Conservation (phyloP, 75 land plant species). For the Pinus taeda region DNA sequence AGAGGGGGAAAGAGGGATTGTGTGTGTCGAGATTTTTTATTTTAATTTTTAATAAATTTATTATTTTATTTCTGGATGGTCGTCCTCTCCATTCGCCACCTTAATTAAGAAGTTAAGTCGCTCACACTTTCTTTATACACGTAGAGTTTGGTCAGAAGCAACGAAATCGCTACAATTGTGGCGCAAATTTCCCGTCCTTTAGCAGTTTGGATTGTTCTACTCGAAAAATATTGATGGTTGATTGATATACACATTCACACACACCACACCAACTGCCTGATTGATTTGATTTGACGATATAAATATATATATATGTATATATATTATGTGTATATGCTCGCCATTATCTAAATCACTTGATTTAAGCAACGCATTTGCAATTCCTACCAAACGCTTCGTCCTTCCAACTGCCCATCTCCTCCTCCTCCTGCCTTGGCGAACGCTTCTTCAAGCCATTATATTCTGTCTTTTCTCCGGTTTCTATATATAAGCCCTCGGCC, state of each 20-base stretch:
- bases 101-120: constrained; percentile 1
- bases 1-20: not conserved
- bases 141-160: constrained; percentile 10
- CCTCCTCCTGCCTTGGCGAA: no score
- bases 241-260: no score
- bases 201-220: constrained; percentile 13
- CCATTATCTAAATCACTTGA: not conserved
- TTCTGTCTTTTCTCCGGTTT: no score
- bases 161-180: constrained; percentile 11
- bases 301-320: no score
- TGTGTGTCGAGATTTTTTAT: no score
- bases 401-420: constrained; percentile 6
- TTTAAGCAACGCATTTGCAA: not conserved
- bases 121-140: not conserved
- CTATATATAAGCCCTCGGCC: no score
- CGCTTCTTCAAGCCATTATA: no score
- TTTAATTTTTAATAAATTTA: no score
- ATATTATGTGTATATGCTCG: no score
- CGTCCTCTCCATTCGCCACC: constrained; percentile 1
- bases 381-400: constrained; percentile 1
- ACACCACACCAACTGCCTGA: no score
- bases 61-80: not conserved
- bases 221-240: not conserved
- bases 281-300: no score
- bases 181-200: constrained; percentile 13